Evolutionary conservation across 1,284 basidiomycete genomes (phyloP).

Genomic region (Agaricales sp.): DNA sequence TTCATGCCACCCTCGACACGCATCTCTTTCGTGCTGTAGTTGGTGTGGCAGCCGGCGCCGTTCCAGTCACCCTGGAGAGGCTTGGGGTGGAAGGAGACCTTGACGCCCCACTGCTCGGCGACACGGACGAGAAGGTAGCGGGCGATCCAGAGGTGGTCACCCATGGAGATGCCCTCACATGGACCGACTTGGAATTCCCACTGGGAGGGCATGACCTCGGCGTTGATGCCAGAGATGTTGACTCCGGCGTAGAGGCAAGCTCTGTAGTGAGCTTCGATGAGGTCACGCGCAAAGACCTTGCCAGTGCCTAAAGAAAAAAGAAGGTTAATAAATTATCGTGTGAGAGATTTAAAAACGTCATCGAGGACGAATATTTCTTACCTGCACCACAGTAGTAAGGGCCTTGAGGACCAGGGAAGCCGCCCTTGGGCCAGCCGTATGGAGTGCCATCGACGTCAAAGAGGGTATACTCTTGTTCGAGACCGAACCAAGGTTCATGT

Average conservation of each 20-base stretch:
- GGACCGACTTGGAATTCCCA: slow-evolving; percentile 99
- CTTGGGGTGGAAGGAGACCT: slow-evolving; percentile 99
- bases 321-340: slow-evolving; percentile 8
- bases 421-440: slow-evolving; percentile 96
- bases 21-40: slow-evolving; percentile 90
- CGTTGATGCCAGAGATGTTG: slow-evolving; percentile 99
- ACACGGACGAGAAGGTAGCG: slow-evolving; percentile 89
- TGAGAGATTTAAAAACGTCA: background rate
- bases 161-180: slow-evolving; percentile 96
- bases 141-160: slow-evolving; percentile 97
- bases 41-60: slow-evolving; percentile 95
- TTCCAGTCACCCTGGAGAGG: slow-evolving; percentile 99
- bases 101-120: slow-evolving; percentile 97
- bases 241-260: slow-evolving; percentile 94
- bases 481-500: slow-evolving; percentile 90
- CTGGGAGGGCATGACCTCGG: slow-evolving; percentile 99
- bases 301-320: slow-evolving; percentile 58
- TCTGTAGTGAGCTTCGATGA: slow-evolving; percentile 98
- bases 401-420: slow-evolving; percentile 99
- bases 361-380: slow-evolving; percentile 26
- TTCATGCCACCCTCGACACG: slow-evolving; percentile 93
- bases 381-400: slow-evolving; percentile 99
- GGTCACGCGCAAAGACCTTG: slow-evolving; percentile 96
- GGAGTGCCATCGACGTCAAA: slow-evolving; percentile 90
- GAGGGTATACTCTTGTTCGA: slow-evolving; percentile 99